Conservation (phyloP, 1,284 basidiomycete genomes). For the Malassezia brasiliensis region DNA sequence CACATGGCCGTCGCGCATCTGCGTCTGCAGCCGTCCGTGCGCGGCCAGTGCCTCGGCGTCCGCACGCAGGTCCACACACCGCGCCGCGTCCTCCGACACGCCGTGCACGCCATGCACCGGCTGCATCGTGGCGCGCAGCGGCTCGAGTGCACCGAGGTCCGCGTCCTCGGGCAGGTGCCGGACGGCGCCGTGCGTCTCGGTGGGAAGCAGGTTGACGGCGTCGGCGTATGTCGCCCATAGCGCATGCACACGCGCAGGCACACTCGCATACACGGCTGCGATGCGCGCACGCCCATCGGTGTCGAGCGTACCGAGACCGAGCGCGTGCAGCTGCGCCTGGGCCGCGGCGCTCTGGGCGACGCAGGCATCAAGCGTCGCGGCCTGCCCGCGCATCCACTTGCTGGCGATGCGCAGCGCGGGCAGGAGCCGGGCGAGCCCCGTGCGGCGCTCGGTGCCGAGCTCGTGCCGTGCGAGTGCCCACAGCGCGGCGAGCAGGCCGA, state of each 20-base stretch:
- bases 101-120: conserved; percentile 86
- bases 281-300: conserved; percentile 5
- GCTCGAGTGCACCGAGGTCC: conserved; percentile 78
- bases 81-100: conserved; percentile 61
- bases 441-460: conserved; percentile 50
- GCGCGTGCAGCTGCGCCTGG: background rate
- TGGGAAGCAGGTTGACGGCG: conserved; percentile 64
- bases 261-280: conserved; percentile 1
- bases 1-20: background rate
- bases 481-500: conserved; percentile 61
- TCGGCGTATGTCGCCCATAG: conserved; percentile 67
- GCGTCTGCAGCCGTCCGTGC: conserved; percentile 48
- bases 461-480: conserved; percentile 56
- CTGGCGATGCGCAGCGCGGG: conserved; percentile 75
- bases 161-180: conserved; percentile 61
- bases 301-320: background rate
- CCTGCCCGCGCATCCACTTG: conserved; percentile 77
- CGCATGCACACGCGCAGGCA: background rate
- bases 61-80: conserved; percentile 71
- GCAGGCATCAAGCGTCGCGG: conserved; percentile 57
- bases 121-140: conserved; percentile 59
- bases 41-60: conserved; percentile 63
- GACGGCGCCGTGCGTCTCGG: conserved; percentile 57
- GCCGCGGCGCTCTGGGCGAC: conserved; percentile 16
- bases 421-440: conserved; percentile 65